phyloP scores from a whole-genome alignment of 2,329 filamentous ascomycete genomes.

The Cercospora sesami region DNA sequence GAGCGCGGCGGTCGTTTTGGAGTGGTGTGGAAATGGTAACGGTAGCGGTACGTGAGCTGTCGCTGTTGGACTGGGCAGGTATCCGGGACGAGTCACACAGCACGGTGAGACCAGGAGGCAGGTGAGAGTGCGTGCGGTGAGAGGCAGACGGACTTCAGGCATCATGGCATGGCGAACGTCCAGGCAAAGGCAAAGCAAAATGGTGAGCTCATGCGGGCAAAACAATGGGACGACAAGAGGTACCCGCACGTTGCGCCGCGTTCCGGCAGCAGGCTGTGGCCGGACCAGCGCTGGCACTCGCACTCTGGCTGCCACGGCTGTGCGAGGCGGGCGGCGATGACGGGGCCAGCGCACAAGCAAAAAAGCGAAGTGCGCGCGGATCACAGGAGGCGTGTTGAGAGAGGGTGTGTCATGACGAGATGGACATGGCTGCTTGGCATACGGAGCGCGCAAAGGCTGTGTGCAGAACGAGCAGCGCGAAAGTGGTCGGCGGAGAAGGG shows the following conservation, averaged over 20 bases:
- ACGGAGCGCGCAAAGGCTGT: too few species aligned
- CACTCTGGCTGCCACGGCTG: neutral
- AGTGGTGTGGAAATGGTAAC: neutral
- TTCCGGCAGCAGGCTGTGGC: neutral
- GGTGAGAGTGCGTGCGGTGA: neutral
- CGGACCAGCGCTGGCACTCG: neutral
- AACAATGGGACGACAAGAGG: neutral
- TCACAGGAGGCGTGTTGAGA: neutral
- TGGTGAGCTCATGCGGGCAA: constrained; percentile 11
- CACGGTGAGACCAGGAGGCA: neutral
- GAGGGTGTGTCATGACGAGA: constrained; percentile 3
- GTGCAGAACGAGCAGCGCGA: neutral
- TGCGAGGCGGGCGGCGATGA: neutral
- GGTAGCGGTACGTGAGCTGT: constrained; percentile 6
- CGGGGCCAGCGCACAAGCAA: neutral
- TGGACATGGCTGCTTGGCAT: neutral
- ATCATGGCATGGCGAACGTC: neutral
- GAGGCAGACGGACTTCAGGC: neutral
- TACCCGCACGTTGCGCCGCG: neutral
- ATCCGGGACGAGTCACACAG: constrained; percentile 5
- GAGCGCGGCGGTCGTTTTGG: neutral
- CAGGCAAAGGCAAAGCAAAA: neutral
- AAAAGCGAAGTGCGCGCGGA: neutral
- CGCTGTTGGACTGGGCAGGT: neutral
- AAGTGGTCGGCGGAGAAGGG: neutral